Base-by-base conservation (phyloP, 345 rosid genomes). In the Eucalyptus polyanthemos region DNA sequence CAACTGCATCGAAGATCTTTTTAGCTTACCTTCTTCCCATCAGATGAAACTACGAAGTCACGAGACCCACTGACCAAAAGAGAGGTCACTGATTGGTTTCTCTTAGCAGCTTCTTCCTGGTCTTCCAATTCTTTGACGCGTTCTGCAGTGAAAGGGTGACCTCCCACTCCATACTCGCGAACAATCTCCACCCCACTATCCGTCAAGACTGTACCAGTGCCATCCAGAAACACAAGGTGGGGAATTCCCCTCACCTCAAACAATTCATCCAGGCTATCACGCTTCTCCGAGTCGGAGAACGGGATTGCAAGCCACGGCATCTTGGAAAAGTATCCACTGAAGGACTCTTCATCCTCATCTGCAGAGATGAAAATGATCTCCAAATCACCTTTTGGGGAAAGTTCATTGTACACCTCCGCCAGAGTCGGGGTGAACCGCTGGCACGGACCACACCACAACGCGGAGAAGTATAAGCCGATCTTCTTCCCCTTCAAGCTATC, bases 301-400 rank as follows among this genome's bases (percentile, higher is more conserved):
- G 98, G 99, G 51, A 97, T 92, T 6, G 99, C 97, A 44, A 96
- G 97, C 98, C 99, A 97, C 6, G 98, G 97, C 99, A 97, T 97
- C 91, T 93, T 93, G 24, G 95, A 90, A 90, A 97, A 95, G 89
- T 97, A 97, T 27, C 44, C 91, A 4, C 72, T 80, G 89, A 96
- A 96, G 1, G 97, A 91, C 87, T 92, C 94, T 76, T 94, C 96
- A 87, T 95, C 96, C 86, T 90, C 89, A 86, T 97, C 97, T 0
- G 94, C 94, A 0, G 98, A 93, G 80, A 95, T 91, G 91, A 96
- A 95, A 22, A 97, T 87, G 90, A 88, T 85, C 97, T 96, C 98
- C 49, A 96, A 89, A 86, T 94, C 95, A 25, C 88, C 94, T 87
- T 92, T 92, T 1, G 92, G 22, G 87, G 91, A 91, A 91, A 96